Base-by-base conservation (phyloP, 2,329 filamentous ascomycete genomes). In the Emergomyces orientalis region DNA sequence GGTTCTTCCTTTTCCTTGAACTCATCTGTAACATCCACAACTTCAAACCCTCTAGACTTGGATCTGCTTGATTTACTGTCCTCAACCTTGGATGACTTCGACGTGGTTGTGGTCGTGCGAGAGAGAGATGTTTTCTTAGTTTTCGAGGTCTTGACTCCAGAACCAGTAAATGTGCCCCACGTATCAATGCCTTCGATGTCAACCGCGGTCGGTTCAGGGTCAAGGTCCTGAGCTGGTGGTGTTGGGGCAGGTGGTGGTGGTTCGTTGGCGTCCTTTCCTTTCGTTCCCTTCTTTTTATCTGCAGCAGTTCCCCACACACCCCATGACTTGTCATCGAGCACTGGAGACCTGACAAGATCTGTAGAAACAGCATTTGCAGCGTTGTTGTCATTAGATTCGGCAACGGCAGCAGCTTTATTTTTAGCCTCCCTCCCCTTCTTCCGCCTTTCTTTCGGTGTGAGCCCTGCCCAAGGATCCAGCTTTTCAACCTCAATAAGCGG, bases 271-370 rank as follows among this genome's bases (percentile, higher is more conserved):
- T 73, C 71, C 65, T 75, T 81, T 62, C 70, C 74, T 69, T 80
- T 84, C 66, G 79, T 81, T 1, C 72, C 72, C 67, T 75, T 75
- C 67, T 81, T 83, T 69, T 82, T 84, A 30, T 75, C 74, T 52
- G 78, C 79, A 4, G 71, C 67, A 8, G 69, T 54, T 1, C 68
- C 73, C 75, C 74, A 78, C 41, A 73, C 68, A 66, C 66, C 65
- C 69, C 67, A 71, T n/a, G 67, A 62, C 41, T 70, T 69, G 59
- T 69, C 69, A 55, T 71, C 67, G 3, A 63, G 56, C 22, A 61
- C 22, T 59, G 65, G 34, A 57, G 57, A 56, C 19, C 55, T 57
- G 11, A 64, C 65, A 55, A 67, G 56, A 41, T 66, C 66, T 13
- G 62, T 65, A 37, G 63, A 64, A 22, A 59, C 51, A 27, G 32